Evolutionary conservation across 352 stramenopile species (phyloP).

Genomic region (Phytophthora crassamura): DNA sequence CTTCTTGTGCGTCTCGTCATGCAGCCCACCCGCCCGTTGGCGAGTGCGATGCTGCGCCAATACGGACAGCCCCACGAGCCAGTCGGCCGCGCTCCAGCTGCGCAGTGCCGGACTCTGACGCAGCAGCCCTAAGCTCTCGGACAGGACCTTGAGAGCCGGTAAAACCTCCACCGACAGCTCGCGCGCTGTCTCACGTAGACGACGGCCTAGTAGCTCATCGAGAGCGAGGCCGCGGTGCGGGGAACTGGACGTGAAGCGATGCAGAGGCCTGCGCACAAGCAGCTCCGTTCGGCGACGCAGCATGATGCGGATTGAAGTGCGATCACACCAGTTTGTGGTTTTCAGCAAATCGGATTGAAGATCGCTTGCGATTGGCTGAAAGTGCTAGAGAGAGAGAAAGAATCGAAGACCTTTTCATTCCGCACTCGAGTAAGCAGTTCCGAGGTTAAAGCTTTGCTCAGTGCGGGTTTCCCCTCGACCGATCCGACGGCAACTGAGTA

Average conservation of each 20-base stretch:
- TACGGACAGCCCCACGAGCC: conserved; percentile 83
- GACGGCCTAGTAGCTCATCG: conserved; percentile 31
- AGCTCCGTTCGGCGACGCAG: conserved; percentile 3
- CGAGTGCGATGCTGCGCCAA: conserved; percentile 74
- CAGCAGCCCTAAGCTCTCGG: conserved; percentile 72
- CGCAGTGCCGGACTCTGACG: conserved; percentile 62
- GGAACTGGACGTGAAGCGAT: conserved; percentile 9
- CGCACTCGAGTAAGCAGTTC: too few species aligned
- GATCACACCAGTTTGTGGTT: background rate
- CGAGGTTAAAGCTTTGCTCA: too few species aligned
- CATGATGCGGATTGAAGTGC: conserved; percentile 23
- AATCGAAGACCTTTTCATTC: background rate
- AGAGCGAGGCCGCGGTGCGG: conserved; percentile 11
- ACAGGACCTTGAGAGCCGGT: conserved; percentile 75
- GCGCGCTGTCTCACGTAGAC: conserved; percentile 38
- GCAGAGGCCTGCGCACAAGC: background rate
- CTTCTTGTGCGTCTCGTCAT: conserved; percentile 38
- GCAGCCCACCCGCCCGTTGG: conserved; percentile 33
- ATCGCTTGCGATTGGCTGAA: background rate
- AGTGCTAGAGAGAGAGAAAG: background rate
- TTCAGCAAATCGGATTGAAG: background rate
- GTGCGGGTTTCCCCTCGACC: too few species aligned
- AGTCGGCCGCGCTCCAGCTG: conserved; percentile 80
- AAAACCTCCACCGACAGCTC: conserved; percentile 69
- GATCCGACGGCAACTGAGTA: conserved; percentile 8